Evolutionary conservation across 257 asterid species (phyloP).

Genomic region (Haberlea rhodopensis): DNA sequence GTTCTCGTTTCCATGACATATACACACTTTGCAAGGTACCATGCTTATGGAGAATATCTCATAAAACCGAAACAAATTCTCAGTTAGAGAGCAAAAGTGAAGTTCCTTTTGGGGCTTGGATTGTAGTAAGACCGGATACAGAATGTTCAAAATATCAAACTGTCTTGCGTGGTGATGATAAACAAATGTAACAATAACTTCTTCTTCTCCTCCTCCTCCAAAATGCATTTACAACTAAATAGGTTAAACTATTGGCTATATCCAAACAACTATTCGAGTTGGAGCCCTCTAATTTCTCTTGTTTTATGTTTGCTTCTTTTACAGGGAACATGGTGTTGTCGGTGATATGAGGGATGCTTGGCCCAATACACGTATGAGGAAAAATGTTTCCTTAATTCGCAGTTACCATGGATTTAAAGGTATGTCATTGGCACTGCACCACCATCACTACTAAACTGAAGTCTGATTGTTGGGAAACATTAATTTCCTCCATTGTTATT

Average conservation of each 20-base stretch:
- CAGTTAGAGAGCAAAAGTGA: not conserved
- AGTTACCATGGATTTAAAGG: slow-evolving; percentile 98
- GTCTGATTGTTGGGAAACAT: not conserved
- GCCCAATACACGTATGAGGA: slow-evolving; percentile 97
- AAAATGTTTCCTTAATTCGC: slow-evolving; percentile 73
- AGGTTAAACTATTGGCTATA: not conserved
- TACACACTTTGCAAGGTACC: not conserved
- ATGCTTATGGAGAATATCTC: not conserved
- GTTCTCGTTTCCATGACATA: not conserved
- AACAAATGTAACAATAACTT: not conserved
- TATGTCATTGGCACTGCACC: slow-evolving; percentile 17
- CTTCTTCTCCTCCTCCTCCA: not conserved
- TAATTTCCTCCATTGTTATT: slow-evolving; percentile 12
- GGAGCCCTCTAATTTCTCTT: not conserved
- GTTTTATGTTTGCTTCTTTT: slow-evolving; percentile 14
- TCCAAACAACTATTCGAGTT: not conserved
- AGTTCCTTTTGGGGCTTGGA: no score
- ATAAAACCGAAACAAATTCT: not conserved
- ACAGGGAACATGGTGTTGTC: slow-evolving; percentile 92
- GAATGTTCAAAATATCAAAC: not conserved
- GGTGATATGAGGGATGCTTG: slow-evolving; percentile 99
- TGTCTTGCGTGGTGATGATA: not conserved
- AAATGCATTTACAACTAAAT: not conserved
- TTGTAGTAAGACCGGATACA: not conserved
- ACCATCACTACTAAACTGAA: not conserved